Evolutionary conservation across 2,329 filamentous ascomycete genomes (phyloP), one percentile per base, ranked within the genome.

Genomic region (Gliomastix tumulicola): DNA sequence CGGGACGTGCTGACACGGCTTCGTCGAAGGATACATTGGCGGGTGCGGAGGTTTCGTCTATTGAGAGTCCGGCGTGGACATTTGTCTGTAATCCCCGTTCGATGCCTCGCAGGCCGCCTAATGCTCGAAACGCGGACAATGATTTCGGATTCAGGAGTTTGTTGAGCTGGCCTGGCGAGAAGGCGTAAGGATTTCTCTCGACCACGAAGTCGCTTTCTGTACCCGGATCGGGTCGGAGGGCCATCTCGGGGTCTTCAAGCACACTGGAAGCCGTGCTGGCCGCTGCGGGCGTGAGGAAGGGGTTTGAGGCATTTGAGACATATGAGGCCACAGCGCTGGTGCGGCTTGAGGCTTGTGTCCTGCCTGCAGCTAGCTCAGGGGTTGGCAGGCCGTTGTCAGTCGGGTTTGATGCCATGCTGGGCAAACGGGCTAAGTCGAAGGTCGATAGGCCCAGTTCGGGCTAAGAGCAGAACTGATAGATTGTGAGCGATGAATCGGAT

Each of bases 101-200:
- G 35, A 94, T 57, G 1, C 88, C 88, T 4, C 59, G 58, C 4
- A 92, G 57, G 17, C 88, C 88, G 31, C 88, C 88, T 2, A 94
- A 57, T 4, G 80, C 81, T 46, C 79, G 81, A 47, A 88, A 92
- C 1, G 87, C 88, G 11, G 80, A 69, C 39, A 92, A 60, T 37
- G 79, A 90, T 62, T 94, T 94, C 3, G 88, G 88, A 51, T 90
- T 89, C 35, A 88, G 74, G 53, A 94, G 70, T 59, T 92, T 94
- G 43, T 77, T 81, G 41, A 95, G 68, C 50, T 92, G 81, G 9
- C 88, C 88, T 2, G 84, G 83, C 4, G 79, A 79, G 53, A 85
- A 94, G n/a, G 85, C 87, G 51, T 94, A 94, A 4, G 80, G 81
- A 56, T 89, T 94, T 51, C 86, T 66, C 7, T 81, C 70, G n/a